Percentiles rank a stretch among this genome's conserved stretches.
phyloP scores from a whole-genome alignment of 441 rosid genomes.

The Breynia disticha region DNA sequence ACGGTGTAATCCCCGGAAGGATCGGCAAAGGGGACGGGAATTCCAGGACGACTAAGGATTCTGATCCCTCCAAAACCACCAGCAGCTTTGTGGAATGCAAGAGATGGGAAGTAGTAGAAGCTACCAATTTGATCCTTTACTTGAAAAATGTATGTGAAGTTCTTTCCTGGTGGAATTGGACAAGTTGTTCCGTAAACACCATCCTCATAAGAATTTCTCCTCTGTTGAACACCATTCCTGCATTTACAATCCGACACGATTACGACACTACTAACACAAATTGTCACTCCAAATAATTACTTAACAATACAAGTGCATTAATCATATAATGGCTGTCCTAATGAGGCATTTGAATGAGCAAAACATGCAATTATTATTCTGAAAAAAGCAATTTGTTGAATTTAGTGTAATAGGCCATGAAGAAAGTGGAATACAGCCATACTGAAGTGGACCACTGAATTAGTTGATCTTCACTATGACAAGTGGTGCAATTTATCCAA shows the following conservation, averaged over 20 bases:
- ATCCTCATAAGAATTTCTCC: constrained; percentile 74
- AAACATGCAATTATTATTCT: too few species aligned
- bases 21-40: constrained; percentile 78
- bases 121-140: constrained; percentile 95
- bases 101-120: constrained; percentile 82
- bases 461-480: too few species aligned
- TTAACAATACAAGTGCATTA: too few species aligned
- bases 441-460: too few species aligned
- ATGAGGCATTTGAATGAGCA: too few species aligned
- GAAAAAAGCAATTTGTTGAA: too few species aligned
- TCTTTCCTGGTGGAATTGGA: constrained; percentile 81
- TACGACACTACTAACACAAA: too few species aligned
- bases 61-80: constrained; percentile 88
- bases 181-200: constrained; percentile 85
- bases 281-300: too few species aligned
- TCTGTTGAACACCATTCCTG: constrained; percentile 79
- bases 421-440: too few species aligned
- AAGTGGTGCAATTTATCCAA: too few species aligned
- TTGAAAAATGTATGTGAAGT: constrained; percentile 78
- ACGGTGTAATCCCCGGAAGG: constrained; percentile 78
- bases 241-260: not conserved
- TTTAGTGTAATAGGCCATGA: too few species aligned
- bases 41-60: constrained; percentile 69
- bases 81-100: constrained; percentile 87
- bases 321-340: too few species aligned